Evolutionary conservation across 148 eudicot species (phyloP).

Genomic region (Camellia sinensis): DNA sequence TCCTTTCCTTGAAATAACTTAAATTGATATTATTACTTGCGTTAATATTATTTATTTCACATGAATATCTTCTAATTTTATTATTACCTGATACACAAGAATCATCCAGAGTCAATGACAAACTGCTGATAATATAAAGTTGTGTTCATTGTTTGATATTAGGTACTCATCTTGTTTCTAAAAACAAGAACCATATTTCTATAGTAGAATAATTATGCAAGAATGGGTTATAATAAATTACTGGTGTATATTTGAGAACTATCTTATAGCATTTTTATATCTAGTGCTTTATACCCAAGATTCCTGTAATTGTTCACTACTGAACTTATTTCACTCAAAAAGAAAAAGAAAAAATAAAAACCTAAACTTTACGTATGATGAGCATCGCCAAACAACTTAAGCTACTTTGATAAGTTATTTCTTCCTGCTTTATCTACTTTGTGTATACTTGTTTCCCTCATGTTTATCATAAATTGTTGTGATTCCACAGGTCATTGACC

Average conservation of each 20-base stretch:
- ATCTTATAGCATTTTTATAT: not conserved
- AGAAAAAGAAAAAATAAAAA: not conserved
- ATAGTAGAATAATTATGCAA: not conserved
- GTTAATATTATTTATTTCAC: not conserved
- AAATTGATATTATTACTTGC: not conserved
- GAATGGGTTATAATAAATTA: not conserved
- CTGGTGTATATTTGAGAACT: not conserved
- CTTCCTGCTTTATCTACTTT: not conserved
- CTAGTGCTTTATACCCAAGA: not conserved
- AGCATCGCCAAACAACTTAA: not conserved
- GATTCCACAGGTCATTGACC: slow-evolving; percentile 53
- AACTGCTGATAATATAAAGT: not conserved
- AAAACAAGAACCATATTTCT: not conserved
- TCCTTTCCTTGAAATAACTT: not conserved
- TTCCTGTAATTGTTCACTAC: not conserved
- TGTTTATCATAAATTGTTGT: not conserved
- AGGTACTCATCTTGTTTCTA: not conserved
- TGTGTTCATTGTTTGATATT: not conserved
- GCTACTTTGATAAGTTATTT: not conserved
- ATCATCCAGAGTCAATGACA: not conserved
- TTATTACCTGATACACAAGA: not conserved
- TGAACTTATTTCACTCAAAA: not conserved
- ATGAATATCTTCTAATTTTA: not conserved
- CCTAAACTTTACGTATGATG: not conserved
- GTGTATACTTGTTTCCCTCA: not conserved